Evolutionary conservation across 1,139 yeast species (phyloP).

Genomic region (Yamadazyma membranifaciens): DNA sequence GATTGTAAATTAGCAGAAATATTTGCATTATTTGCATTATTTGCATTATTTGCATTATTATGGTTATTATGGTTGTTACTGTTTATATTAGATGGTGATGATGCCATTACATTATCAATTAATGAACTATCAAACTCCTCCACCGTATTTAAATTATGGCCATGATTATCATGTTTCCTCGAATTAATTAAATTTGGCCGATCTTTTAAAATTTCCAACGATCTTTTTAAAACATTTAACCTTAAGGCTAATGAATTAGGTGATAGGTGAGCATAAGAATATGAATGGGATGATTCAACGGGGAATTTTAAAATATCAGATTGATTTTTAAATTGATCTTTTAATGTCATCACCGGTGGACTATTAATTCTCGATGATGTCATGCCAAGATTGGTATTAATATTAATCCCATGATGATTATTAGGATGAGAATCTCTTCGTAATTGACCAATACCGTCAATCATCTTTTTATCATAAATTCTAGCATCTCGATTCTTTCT

Average conservation of each 20-base stretch:
- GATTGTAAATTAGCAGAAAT: slow-evolving; percentile 24
- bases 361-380: slow-evolving; percentile 9
- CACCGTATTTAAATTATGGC: not conserved
- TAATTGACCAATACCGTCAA: not conserved
- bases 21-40: not conserved
- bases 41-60: not conserved
- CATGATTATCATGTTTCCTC: slow-evolving; percentile 4
- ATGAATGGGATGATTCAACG: slow-evolving; percentile 79
- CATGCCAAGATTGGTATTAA: not conserved
- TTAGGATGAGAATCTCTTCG: not conserved
- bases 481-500: slow-evolving; percentile 8
- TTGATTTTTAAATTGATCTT: slow-evolving; percentile 13
- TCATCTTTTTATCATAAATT: slow-evolving; percentile 1
- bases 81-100: not conserved
- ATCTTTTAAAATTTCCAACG: slow-evolving; percentile 68
- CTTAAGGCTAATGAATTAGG: slow-evolving; percentile 79
- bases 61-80: not conserved
- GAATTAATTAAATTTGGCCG: slow-evolving; percentile 51
- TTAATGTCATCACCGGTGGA: slow-evolving; percentile 17
- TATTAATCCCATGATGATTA: not conserved
- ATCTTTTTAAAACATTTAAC: slow-evolving; percentile 69
- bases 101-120: not conserved
- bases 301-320: slow-evolving; percentile 52
- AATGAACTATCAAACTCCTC: no score
- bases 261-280: slow-evolving; percentile 79